phyloP scores from a whole-genome alignment of 495 filamentous ascomycete genomes.

The Hypoxylon lienhwacheense region DNA sequence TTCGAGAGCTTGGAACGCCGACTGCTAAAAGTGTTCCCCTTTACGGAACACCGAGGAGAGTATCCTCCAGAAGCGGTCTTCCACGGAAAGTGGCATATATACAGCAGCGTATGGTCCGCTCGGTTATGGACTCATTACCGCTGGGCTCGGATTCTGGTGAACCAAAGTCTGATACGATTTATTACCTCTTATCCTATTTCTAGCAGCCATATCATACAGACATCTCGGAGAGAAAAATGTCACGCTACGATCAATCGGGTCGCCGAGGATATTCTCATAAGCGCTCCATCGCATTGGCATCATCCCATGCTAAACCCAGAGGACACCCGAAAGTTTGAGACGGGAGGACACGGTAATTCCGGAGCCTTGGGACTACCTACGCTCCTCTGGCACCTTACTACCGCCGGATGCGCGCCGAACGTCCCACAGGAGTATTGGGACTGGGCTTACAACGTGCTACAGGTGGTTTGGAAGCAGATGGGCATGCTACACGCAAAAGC shows the following conservation, averaged over 20 bases:
- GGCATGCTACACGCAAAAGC: conserved; percentile 50
- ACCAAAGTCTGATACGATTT: conserved; percentile 53
- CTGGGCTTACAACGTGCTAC: conserved; percentile 45
- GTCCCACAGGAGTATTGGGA: conserved; percentile 41
- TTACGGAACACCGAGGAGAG: conserved; percentile 24
- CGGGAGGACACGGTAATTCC: conserved; percentile 42
- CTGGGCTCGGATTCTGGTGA: conserved; percentile 59
- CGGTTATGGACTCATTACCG: conserved; percentile 67
- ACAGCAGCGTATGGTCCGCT: conserved; percentile 58
- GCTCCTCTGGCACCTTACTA: conserved; percentile 46
- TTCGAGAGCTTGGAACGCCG: conserved; percentile 41
- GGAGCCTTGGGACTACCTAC: conserved; percentile 49
- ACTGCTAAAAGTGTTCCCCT: conserved; percentile 39
- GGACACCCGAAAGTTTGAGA: conserved; percentile 38
- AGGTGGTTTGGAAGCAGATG: conserved; percentile 47
- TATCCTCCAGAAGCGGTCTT: conserved; percentile 51
- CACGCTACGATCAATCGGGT: conserved; percentile 38
- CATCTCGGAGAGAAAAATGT: conserved; percentile 39
- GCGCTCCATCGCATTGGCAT: conserved; percentile 50
- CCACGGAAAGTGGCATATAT: conserved; percentile 62
- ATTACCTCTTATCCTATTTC: conserved; percentile 39
- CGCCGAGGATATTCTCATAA: conserved; percentile 47
- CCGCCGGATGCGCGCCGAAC: conserved; percentile 47
- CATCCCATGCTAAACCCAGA: conserved; percentile 41
- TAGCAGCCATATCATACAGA: conserved; percentile 41